phyloP scores from a whole-genome alignment of 73 alveolate genomes.

The Symbiodinium pilosum region DNA sequence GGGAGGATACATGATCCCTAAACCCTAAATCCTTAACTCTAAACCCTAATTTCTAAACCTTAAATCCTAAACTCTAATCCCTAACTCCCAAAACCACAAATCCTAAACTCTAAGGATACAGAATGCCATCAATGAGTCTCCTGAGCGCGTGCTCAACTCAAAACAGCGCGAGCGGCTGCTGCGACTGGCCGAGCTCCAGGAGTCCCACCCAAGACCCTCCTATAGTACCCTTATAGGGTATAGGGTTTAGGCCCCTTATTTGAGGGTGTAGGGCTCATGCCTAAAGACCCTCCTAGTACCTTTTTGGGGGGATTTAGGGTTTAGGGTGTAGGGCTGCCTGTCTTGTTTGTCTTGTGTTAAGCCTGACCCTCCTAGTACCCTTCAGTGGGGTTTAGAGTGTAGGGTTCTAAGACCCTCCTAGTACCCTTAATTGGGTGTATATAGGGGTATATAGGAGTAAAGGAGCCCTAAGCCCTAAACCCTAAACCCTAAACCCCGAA shows the following conservation, averaged over 20 bases:
- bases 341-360: too few relatives aligned
- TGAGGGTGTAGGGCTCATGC: background rate
- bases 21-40: too few relatives aligned
- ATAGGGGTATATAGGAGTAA: too few relatives aligned
- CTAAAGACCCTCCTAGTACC: too few relatives aligned
- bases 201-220: too few relatives aligned
- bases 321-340: background rate
- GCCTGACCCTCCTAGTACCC: too few relatives aligned
- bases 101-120: background rate
- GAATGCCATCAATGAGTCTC: constrained; percentile 56
- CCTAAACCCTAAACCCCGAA: background rate
- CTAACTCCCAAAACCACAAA: background rate
- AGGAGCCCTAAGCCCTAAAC: background rate
- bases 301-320: background rate
- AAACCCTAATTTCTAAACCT: too few relatives aligned
- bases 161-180: constrained; percentile 70
- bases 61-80: background rate
- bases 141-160: constrained; percentile 27
- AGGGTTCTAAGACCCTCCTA: background rate
- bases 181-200: constrained; percentile 82
- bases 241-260: background rate
- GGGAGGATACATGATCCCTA: background rate
- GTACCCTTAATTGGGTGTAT: too few relatives aligned
- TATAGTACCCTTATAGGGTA: background rate
- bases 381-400: background rate